These are phyloP conservation scores for Xylaria sp. DNA, from an alignment of 2,329 filamentous ascomycete genomes.

Conservation along the genomic window DNA sequence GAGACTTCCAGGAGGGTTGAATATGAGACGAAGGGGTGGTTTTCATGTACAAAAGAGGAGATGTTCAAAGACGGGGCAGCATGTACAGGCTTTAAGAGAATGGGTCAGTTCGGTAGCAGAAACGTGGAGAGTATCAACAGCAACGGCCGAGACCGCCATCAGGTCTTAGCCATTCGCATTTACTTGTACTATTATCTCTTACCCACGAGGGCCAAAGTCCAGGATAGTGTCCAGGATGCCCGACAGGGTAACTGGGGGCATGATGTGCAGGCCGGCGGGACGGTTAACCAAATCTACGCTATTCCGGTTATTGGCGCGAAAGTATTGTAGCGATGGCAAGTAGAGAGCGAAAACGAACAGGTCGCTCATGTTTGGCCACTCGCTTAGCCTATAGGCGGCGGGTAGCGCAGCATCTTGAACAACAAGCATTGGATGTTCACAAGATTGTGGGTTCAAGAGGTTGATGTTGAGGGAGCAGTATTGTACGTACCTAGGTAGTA, in stretches of 20 bases:
- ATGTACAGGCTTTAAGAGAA: slow-evolving; percentile 56
- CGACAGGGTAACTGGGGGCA: slow-evolving; percentile 37
- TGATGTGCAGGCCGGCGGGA: slow-evolving; percentile 47
- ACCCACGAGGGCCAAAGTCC: slow-evolving; percentile 38
- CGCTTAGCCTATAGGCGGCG: slow-evolving; percentile 32
- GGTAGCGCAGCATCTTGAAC: slow-evolving; percentile 44
- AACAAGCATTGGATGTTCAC: slow-evolving; percentile 42
- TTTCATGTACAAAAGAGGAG: slow-evolving; percentile 52
- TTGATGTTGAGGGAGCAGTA: slow-evolving; percentile 42
- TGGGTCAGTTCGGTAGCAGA: slow-evolving; percentile 47
- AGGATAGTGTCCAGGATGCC: neutral
- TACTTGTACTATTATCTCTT: neutral
- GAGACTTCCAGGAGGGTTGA: slow-evolving; percentile 50
- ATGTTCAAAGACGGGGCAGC: slow-evolving; percentile 54
- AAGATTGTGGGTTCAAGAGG: slow-evolving; percentile 38
- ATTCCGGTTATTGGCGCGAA: slow-evolving; percentile 26
- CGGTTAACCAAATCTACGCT: slow-evolving; percentile 36
- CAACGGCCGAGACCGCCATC: slow-evolving; percentile 52
- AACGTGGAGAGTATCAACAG: slow-evolving; percentile 49
- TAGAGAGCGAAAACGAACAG: slow-evolving; percentile 31
- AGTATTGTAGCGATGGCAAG: slow-evolving; percentile 33
- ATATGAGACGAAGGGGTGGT: slow-evolving; percentile 52
- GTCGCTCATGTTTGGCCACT: slow-evolving; percentile 34
- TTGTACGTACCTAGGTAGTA: too few species aligned
- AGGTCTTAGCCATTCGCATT: slow-evolving; percentile 1